Base-by-base conservation (phyloP, 192 early-diverging fungal species). In the Funneliformis mosseae region DNA sequence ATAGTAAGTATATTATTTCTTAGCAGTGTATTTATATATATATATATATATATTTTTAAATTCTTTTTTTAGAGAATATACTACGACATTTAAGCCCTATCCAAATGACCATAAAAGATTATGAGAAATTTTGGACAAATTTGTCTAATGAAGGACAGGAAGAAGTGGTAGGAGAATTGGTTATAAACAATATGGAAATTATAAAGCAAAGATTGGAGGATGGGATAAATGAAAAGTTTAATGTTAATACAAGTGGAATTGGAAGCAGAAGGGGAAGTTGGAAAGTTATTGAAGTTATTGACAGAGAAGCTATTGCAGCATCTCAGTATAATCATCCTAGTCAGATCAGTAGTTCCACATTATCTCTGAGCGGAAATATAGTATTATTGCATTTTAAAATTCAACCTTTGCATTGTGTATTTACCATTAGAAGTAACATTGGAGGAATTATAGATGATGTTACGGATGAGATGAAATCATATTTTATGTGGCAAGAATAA, bases 121-220 rank as follows among this genome's bases (percentile, higher is more conserved):
- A 33, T 66, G 63, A 14, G 14, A 16, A 14, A 66, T n/a, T 66
- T 66, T 66, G 63, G 63, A 66, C 63, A 28, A 28, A 66, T 14
- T 33, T 66, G 21, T 25, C 28, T 28, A 25, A 66, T 28, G 63
- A 66, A 66, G 28, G 63, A 66, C 23, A 21, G 5, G 63, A 66
- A 66, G 63, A 66, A 66, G 14, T 66, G 14, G 10, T 66, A 5
- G 27, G 63, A 11, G 63, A 66, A 66, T 66, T 27, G 14, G 27
- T 66, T 33, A 66, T 66, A 33, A 28, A 28, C 27, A 66, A 66
- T 28, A 25, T 66, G 27, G 63, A 66, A 66, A 66, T 66, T 4
- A 66, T 66, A 33, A 66, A 66, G 27, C 63, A 33, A 33, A 10
- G 63, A 66, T 66, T 66, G 27, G 63, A 66, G 25, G 28, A 64